Evolutionary conservation across 306 rosid genomes (phyloP), one percentile per base, ranked within the genome.

Genomic region (Cucumis melo): DNA sequence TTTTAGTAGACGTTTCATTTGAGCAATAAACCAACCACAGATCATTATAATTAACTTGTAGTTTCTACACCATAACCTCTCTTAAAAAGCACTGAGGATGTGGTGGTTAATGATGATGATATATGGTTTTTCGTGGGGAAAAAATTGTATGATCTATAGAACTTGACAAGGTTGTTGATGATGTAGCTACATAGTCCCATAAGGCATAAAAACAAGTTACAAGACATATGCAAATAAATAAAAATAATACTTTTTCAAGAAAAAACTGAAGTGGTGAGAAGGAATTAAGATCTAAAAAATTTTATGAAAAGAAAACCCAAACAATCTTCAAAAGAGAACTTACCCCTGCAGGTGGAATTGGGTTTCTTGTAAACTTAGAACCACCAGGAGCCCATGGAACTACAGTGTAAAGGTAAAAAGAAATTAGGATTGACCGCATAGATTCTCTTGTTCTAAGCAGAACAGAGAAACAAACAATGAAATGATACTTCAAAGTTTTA

Each of bases 331-430:
- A 24, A 72, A 72, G 53, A 9, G 20, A 60, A 81, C 87, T 89
- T 87, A 94, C 98, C 93, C 98, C 99, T 20, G 84, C 7, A 78
- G 97, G 97, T 53, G 99, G 99, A 84, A 88, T 63, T 54, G 99
- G 97, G 81, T 94, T 94, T 74, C 99, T 91, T 61, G 88, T 86
- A 81, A 92, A 94, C 91, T 90, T 94, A 55, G 95, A 86, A 85
- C 99, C 99, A 73, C 97, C 99, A 1, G 99, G 99, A 63, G 96
- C 96, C 99, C 99, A 94, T 24, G 99, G 99, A 86, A 92, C 99
- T 94, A 76, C 80, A 73, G 59, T 0, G 42, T 27, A 50, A 21
- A 29, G 24, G 20, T 27, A 50, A 86, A 41, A 27, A 89, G 10
- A 77, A 36, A 62, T 66, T 66, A 15, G 20, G 53, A 81, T 79